Percentiles rank a stretch among this genome's conserved stretches.
Conservation (phyloP, 2,329 filamentous ascomycete genomes). For the Achaetomium macrosporum region DNA sequence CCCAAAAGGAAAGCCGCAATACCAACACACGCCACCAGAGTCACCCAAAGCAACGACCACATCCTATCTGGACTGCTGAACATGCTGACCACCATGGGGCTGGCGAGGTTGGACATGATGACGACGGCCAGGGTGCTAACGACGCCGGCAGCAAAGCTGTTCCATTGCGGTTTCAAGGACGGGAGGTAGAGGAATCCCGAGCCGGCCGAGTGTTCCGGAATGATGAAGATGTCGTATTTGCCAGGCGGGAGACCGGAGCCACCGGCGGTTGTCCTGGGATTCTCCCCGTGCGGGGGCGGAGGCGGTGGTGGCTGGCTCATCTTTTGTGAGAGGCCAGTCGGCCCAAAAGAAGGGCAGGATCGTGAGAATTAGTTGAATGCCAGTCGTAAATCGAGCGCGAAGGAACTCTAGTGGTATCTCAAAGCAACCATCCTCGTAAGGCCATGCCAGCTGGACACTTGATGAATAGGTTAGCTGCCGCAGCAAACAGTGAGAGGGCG, state of each 20-base stretch:
- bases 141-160: constrained; percentile 87
- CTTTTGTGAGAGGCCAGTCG: constrained; percentile 19
- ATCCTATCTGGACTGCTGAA: constrained; percentile 57
- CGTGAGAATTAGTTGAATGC: constrained; percentile 3
- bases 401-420: constrained; percentile 34
- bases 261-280: constrained; percentile 59
- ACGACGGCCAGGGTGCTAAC: constrained; percentile 33
- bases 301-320: constrained; percentile 65
- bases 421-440: constrained; percentile 32
- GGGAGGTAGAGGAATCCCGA: constrained; percentile 92
- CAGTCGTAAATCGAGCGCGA: constrained; percentile 13
- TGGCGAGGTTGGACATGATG: constrained; percentile 10
- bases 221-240: constrained; percentile 96
- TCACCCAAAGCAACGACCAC: constrained; percentile 7
- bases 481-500: not conserved
- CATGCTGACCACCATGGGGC: constrained; percentile 1
- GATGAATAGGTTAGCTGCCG: not conserved
- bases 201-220: constrained; percentile 85
- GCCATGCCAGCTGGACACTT: constrained; percentile 24
- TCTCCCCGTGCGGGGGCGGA: constrained; percentile 78
- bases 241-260: constrained; percentile 69
- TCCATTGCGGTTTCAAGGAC: constrained; percentile 75
- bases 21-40: constrained; percentile 9
- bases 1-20: constrained; percentile 12
- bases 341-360: constrained; percentile 9